Percentiles rank a stretch among this genome's conserved stretches.
phyloP scores from a whole-genome alignment of 257 asterid species.

The Nicotiana obtusifolia region DNA sequence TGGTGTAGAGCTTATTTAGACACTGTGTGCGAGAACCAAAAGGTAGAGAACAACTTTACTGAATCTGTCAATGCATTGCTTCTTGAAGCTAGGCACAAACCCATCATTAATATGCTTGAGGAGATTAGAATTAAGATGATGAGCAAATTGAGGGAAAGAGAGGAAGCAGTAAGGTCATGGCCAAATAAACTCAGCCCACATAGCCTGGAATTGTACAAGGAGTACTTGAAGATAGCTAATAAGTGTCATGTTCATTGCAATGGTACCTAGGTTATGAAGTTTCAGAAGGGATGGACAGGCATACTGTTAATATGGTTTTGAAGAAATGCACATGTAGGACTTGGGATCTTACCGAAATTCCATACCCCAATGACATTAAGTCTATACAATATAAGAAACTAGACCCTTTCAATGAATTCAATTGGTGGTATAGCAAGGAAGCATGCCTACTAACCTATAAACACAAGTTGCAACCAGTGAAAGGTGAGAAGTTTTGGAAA shows the following conservation, averaged over 20 bases:
- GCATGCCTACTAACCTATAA: too few species aligned
- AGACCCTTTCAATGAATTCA: too few species aligned
- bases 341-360: neutral
- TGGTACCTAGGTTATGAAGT: neutral
- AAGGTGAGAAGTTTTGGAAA: too few species aligned
- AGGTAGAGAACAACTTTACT: neutral
- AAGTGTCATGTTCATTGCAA: neutral
- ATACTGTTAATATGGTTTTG: neutral
- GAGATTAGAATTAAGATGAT: neutral
- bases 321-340: neutral
- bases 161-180: neutral
- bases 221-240: neutral
- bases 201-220: neutral
- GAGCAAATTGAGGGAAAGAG: neutral
- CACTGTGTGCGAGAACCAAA: neutral
- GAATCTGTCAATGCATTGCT: neutral
- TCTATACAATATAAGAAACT: too few species aligned
- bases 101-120: neutral
- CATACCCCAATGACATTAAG: too few species aligned
- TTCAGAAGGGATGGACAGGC: neutral
- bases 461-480: too few species aligned
- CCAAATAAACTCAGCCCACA: neutral
- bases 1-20: neutral
- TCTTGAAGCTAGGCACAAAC: neutral
- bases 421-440: too few species aligned